Evolutionary conservation across 176 grass and related monocot genomes (phyloP).

Genomic region (Hsuehochloa calcarea): DNA sequence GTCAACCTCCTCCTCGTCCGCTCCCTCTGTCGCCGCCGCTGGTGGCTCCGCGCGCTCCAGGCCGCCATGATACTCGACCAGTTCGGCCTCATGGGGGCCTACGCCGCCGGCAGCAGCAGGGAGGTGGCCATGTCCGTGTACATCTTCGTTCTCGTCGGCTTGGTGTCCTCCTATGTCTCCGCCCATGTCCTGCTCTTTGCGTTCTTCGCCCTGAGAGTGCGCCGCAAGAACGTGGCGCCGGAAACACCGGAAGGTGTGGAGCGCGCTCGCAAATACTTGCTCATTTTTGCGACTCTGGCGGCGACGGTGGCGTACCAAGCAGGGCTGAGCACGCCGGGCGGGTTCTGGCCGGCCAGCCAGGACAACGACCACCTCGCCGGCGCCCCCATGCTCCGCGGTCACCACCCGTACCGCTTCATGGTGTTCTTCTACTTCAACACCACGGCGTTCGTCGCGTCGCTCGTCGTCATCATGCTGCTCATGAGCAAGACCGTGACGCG

Average conservation of each 20-base stretch:
- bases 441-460: constrained; percentile 43
- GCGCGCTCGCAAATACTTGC: constrained; percentile 36
- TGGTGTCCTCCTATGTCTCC: constrained; percentile 29
- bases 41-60: constrained; percentile 51
- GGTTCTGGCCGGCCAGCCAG: constrained; percentile 27
- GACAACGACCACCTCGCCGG: constrained; percentile 19
- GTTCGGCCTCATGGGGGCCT: constrained; percentile 46
- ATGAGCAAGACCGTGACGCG: constrained; percentile 42
- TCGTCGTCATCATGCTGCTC: constrained; percentile 43
- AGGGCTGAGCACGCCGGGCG: constrained; percentile 42
- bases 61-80: constrained; percentile 42
- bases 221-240: too few relatives aligned
- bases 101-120: constrained; percentile 45
- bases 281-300: constrained; percentile 31
- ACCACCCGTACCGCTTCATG: constrained; percentile 33
- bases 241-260: not conserved
- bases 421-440: constrained; percentile 57
- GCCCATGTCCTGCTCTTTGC: constrained; percentile 34
- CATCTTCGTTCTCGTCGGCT: constrained; percentile 9
- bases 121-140: constrained; percentile 38
- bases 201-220: not conserved
- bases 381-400: constrained; percentile 13
- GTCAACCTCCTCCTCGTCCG: constrained; percentile 48
- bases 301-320: constrained; percentile 39
- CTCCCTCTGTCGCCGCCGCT: not conserved